Base-by-base conservation (phyloP, 345 rosid species). In the Mangifera indica region DNA sequence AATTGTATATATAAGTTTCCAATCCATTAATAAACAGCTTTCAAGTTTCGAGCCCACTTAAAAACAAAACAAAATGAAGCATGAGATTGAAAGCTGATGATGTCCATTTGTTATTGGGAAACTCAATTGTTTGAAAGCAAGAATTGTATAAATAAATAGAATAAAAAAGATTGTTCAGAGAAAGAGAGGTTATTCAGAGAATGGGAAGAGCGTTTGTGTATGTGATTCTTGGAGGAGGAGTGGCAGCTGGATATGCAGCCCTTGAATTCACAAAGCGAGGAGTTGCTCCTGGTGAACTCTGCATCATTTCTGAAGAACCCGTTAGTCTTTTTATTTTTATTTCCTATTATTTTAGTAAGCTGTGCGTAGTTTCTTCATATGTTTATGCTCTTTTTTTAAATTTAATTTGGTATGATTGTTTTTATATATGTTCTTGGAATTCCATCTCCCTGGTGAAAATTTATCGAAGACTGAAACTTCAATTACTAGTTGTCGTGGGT, bases 201-300 rank as follows among this genome's bases (percentile, higher is more conserved):
- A 22, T 53, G n/a, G 57, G 71, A 73, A 60, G 42, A 46, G 48
- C 51, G 68, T 95, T 91, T 75, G 93, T 89, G 44, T 95, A 91
- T 80, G 99, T 95, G 69, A 92, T 92, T 68, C 80, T 95, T 2
- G 99, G 99, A 45, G 99, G 99, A 63, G 99, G 98, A 24, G 99
- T 95, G 8, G 89, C 97, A 44, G 96, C 97, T 79, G 99, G 99
- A 7, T 95, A 92, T 80, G 97, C 99, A 46, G 97, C 97, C 72
- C 91, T 95, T 73, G 98, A 95, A 82, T 89, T 92, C 86, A 80
- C 92, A n/a, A 83, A 79, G 72, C 77, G 78, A 83, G 93, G 97
- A 26, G 85, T 95, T 72, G 60, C 93, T 60, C 88, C 83, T 58
- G 98, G 96, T 68, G 91, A 95, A 77, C 98, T 92, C 73, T 95